A percentile compares a stretch with the other conserved stretches of the same genome.
Evolutionary conservation across 2,329 filamentous ascomycete species (phyloP).

Genomic region (Aspergillus sp.): DNA sequence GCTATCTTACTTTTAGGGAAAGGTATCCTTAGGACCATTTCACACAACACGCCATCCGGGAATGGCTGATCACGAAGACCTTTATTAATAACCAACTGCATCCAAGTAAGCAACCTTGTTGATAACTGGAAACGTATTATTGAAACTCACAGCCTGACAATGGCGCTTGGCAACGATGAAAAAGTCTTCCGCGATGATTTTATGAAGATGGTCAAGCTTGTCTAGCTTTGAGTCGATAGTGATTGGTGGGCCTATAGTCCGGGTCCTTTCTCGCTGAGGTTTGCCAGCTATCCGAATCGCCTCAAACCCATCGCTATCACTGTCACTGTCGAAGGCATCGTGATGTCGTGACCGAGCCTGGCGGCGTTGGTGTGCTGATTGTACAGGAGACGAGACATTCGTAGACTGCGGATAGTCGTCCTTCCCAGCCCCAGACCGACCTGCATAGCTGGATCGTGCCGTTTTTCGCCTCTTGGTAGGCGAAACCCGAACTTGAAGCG

Average conservation of each 20-base stretch:
- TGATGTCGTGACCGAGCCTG: slow-evolving; percentile 21
- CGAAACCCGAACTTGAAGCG: slow-evolving; percentile 51
- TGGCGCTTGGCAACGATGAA: slow-evolving; percentile 40
- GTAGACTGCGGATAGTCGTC: slow-evolving; percentile 57
- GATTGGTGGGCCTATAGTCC: slow-evolving; percentile 42
- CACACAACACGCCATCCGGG: slow-evolving; percentile 41
- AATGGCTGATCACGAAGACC: slow-evolving; percentile 43
- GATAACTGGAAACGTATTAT: background rate
- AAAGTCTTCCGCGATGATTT: slow-evolving; percentile 45
- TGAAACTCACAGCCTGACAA: slow-evolving; percentile 34
- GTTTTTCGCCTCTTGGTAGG: slow-evolving; percentile 34
- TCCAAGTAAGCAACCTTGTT: slow-evolving; percentile 4
- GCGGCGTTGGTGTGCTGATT: slow-evolving; percentile 39
- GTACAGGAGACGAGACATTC: slow-evolving; percentile 61
- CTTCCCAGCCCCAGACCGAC: slow-evolving; percentile 29
- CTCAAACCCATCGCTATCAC: slow-evolving; percentile 42
- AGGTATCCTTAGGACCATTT: slow-evolving; percentile 39
- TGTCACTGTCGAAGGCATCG: slow-evolving; percentile 27
- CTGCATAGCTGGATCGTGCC: slow-evolving; percentile 21
- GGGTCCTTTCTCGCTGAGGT: slow-evolving; percentile 17
- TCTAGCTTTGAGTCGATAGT: slow-evolving; percentile 39
- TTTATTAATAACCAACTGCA: slow-evolving; percentile 39
- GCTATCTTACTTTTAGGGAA: slow-evolving; percentile 37
- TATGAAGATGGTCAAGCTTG: slow-evolving; percentile 38
- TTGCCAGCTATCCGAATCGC: slow-evolving; percentile 33